A percentile compares a stretch with the other conserved stretches of the same genome.
Conservation (phyloP, 495 filamentous ascomycete species). For the Wilcoxina mikolae region DNA sequence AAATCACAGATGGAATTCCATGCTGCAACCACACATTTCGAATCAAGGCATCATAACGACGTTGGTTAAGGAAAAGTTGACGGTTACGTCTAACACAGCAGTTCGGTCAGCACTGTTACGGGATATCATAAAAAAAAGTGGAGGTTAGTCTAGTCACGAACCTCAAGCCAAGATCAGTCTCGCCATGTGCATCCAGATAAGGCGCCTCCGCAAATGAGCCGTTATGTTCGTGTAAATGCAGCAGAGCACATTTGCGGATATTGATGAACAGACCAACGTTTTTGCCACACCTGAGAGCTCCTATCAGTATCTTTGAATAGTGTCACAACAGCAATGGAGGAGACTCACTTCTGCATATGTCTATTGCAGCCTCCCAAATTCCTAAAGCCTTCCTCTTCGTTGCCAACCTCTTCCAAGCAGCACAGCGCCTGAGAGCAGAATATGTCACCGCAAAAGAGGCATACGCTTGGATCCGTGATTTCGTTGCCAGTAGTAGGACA, state of each 20-base stretch:
- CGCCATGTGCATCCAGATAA: conserved; percentile 89
- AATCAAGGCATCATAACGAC: conserved; percentile 76
- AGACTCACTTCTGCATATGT: conserved; percentile 65
- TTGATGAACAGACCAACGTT: conserved; percentile 87
- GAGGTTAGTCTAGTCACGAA: conserved; percentile 27
- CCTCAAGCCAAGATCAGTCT: conserved; percentile 73
- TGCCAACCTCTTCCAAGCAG: conserved; percentile 46
- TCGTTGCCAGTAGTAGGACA: conserved; percentile 77
- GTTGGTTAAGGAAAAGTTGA: conserved; percentile 83
- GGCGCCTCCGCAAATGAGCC: conserved; percentile 65
- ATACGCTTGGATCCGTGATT: conserved; percentile 73
- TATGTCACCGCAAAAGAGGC: conserved; percentile 88
- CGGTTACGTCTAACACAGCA: conserved; percentile 35
- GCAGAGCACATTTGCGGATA: conserved; percentile 81
- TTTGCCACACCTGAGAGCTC: conserved; percentile 77
- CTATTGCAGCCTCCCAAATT: conserved; percentile 74
- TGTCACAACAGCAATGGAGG: no score
- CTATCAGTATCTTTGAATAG: no score
- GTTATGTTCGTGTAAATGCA: conserved; percentile 66
- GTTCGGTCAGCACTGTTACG: background rate
- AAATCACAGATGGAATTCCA: conserved; percentile 73
- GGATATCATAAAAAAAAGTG: background rate
- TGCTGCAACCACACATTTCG: conserved; percentile 79
- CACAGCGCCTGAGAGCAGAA: conserved; percentile 91
- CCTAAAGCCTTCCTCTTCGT: conserved; percentile 16